These are phyloP conservation scores for Leptomonas seymouri DNA, from an alignment of 208 protist species.

Conservation along the genomic window DNA sequence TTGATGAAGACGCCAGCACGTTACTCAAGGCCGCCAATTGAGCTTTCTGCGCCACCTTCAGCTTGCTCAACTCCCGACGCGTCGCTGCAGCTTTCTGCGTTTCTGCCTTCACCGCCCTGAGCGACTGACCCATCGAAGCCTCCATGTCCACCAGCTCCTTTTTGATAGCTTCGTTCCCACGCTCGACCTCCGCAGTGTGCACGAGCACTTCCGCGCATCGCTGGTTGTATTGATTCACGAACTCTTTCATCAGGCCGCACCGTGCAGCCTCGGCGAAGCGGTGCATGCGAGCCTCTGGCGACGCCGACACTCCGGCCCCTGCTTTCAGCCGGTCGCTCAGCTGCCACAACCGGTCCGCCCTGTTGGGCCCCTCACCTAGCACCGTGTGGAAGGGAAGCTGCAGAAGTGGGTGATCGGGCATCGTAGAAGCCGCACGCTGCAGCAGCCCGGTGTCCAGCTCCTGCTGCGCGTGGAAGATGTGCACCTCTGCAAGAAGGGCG, in stretches of 20 bases:
- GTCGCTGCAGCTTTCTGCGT: neutral
- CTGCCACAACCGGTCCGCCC: conserved; percentile 20
- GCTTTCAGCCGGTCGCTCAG: conserved; percentile 39
- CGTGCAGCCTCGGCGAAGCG: conserved; percentile 15
- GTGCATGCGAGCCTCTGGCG: conserved; percentile 9
- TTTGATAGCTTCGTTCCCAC: neutral
- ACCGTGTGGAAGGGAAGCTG: conserved; percentile 17
- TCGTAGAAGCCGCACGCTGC: conserved; percentile 1
- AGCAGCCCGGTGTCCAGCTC: conserved; percentile 21
- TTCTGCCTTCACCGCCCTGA: conserved; percentile 8
- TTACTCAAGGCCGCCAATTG: neutral
- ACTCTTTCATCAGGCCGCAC: neutral
- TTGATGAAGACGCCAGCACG: neutral
- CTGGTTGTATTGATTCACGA: conserved; percentile 29
- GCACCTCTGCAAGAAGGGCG: conserved; percentile 52
- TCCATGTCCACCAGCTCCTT: conserved; percentile 4
- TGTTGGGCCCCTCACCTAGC: conserved; percentile 3
- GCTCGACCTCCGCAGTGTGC: neutral
- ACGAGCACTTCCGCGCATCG: conserved; percentile 1
- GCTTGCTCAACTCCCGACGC: conserved; percentile 10
- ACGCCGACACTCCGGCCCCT: neutral
- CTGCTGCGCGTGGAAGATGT: conserved; percentile 41
- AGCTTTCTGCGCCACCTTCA: neutral
- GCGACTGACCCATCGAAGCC: conserved; percentile 4
- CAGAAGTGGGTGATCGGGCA: conserved; percentile 19